phyloP scores from a whole-genome alignment of 345 rosid genomes.

The Pugionium dolabratum region DNA sequence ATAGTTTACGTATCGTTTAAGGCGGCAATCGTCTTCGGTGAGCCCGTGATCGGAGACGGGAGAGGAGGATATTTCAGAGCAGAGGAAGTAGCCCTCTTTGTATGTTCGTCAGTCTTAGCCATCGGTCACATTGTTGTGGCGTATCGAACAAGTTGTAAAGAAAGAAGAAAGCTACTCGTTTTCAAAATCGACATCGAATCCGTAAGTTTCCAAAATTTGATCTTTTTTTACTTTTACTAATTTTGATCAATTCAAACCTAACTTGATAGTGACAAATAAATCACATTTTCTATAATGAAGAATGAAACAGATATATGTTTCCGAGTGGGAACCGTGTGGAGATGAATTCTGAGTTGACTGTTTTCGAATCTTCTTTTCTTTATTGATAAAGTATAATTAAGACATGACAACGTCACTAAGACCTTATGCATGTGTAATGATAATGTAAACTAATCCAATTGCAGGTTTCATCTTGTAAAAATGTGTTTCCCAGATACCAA shows the following conservation, averaged over 20 bases:
- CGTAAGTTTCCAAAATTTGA: constrained; percentile 50
- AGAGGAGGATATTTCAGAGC: constrained; percentile 47
- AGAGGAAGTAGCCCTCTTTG: constrained; percentile 69
- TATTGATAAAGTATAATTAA: too few species aligned
- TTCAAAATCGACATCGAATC: constrained; percentile 97
- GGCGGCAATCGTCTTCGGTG: constrained; percentile 63
- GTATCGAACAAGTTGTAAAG: constrained; percentile 85
- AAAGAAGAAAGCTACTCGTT: constrained; percentile 82
- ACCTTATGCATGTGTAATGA: neutral
- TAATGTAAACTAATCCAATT: neutral
- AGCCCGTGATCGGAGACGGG: constrained; percentile 32
- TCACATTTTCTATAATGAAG: constrained; percentile 5
- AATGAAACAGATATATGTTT: constrained; percentile 25
- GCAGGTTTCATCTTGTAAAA: constrained; percentile 91
- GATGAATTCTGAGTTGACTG: constrained; percentile 11
- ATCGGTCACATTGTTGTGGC: constrained; percentile 78
- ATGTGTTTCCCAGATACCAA: constrained; percentile 69
- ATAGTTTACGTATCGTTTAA: constrained; percentile 69
- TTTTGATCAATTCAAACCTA: constrained; percentile 19
- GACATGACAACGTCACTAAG: constrained; percentile 21
- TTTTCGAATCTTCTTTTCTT: too few species aligned
- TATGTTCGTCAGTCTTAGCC: constrained; percentile 65
- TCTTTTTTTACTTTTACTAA: neutral
- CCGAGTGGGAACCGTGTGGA: constrained; percentile 45
- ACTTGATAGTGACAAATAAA: constrained; percentile 32